A percentile compares a stretch with the other conserved stretches of the same genome.
Evolutionary conservation across 148 eudicot genomes (phyloP).

Genomic region (Rhododendron henanense): DNA sequence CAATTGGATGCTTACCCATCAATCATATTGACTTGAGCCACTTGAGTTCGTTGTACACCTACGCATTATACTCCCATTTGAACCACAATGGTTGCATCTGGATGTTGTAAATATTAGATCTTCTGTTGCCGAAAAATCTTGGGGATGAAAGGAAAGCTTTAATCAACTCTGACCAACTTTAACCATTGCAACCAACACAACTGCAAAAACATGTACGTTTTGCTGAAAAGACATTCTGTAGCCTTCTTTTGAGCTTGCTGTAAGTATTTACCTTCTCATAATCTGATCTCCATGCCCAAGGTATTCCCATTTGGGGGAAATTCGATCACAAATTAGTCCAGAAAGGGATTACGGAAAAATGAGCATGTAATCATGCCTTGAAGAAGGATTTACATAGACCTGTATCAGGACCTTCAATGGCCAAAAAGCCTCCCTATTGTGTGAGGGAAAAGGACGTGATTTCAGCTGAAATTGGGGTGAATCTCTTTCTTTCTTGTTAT

Average conservation of each 20-base stretch:
- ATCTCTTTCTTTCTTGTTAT: not conserved
- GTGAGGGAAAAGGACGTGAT: not conserved
- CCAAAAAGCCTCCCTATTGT: not conserved
- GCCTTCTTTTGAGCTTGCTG: not conserved
- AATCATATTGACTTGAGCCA: not conserved
- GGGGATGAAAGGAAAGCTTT: not conserved
- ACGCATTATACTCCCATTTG: not conserved
- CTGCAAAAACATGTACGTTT: not conserved
- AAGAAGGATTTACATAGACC: not conserved
- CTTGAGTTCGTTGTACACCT: not conserved
- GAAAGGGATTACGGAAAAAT: not conserved
- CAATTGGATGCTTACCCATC: not conserved
- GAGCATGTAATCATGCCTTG: not conserved
- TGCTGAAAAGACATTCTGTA: not conserved
- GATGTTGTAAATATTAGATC: not conserved
- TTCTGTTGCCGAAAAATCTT: not conserved
- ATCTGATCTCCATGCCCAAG: not conserved
- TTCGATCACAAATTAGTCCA: not conserved
- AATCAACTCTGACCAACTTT: not conserved
- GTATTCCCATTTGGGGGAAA: not conserved
- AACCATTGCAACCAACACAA: not conserved
- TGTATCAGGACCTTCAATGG: not conserved
- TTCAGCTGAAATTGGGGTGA: not conserved
- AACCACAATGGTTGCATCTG: not conserved
- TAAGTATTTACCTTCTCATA: not conserved